phyloP scores from a whole-genome alignment of 352 stramenopile species.

The Aphanomyces invadans region DNA sequence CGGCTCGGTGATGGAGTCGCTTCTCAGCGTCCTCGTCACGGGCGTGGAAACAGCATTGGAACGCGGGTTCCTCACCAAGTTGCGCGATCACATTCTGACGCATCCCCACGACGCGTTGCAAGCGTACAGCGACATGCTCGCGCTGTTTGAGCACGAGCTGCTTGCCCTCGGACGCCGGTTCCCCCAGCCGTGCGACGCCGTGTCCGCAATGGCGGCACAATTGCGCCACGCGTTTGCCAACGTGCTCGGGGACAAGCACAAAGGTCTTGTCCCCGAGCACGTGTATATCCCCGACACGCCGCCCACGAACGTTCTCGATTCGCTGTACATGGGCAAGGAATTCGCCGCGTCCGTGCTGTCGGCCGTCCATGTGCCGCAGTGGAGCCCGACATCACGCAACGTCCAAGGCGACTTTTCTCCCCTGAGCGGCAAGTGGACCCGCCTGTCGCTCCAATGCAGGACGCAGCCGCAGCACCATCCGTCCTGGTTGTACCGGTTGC shows the following conservation, averaged over 20 bases:
- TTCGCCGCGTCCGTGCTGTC: neutral
- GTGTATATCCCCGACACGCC: neutral
- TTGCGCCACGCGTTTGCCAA: slow-evolving; percentile 21
- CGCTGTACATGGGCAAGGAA: slow-evolving; percentile 22
- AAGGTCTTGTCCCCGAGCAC: slow-evolving; percentile 31
- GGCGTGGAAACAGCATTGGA: slow-evolving; percentile 10
- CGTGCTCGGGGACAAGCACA: slow-evolving; percentile 39
- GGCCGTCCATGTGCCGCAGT: slow-evolving; percentile 4
- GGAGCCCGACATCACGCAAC: slow-evolving; percentile 16
- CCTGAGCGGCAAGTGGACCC: slow-evolving; percentile 19
- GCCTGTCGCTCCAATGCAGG: slow-evolving; percentile 15
- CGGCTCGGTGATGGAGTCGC: slow-evolving; percentile 17
- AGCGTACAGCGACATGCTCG: slow-evolving; percentile 22
- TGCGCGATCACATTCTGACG: slow-evolving; percentile 19
- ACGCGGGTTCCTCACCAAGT: slow-evolving; percentile 16
- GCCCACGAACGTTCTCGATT: slow-evolving; percentile 1
- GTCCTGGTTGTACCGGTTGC: slow-evolving; percentile 20
- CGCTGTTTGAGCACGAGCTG: slow-evolving; percentile 11
- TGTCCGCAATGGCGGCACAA: neutral
- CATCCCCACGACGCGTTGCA: slow-evolving; percentile 9
- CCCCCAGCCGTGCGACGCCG: neutral
- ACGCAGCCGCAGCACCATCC: slow-evolving; percentile 22
- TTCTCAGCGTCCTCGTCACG: slow-evolving; percentile 12
- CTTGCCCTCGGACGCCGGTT: neutral
- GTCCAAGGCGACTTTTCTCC: slow-evolving; percentile 20